Conservation (phyloP, 2,329 filamentous ascomycete species). For the Hyphodiscus sp. region DNA sequence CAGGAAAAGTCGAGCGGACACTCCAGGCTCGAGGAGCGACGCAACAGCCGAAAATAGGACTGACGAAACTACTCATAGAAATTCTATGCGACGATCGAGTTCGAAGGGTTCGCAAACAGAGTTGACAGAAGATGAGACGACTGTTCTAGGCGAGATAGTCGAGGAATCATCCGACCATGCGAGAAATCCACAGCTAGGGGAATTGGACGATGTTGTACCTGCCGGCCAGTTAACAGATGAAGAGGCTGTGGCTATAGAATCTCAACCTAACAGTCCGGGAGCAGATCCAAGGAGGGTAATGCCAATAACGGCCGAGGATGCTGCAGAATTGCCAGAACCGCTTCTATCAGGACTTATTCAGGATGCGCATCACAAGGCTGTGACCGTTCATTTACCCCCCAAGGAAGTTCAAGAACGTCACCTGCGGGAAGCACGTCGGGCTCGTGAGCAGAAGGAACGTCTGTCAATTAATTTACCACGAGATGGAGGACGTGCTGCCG, state of each 20-base stretch:
- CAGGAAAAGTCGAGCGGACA: constrained; percentile 22
- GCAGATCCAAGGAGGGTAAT: constrained; percentile 27
- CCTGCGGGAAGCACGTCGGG: constrained; percentile 34
- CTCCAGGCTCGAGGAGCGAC: constrained; percentile 19
- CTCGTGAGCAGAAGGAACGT: constrained; percentile 27
- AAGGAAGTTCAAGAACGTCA: constrained; percentile 43
- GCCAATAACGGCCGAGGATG: constrained; percentile 31
- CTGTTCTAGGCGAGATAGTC: constrained; percentile 19
- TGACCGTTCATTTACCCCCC: constrained; percentile 39
- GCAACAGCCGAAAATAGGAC: constrained; percentile 8
- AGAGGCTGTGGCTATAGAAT: constrained; percentile 23
- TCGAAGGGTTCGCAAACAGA: constrained; percentile 29
- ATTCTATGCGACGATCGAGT: constrained; percentile 20
- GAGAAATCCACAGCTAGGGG: constrained; percentile 8
- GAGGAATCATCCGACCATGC: constrained; percentile 21
- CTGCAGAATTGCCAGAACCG: constrained; percentile 25
- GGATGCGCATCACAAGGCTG: constrained; percentile 23
- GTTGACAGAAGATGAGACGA: constrained; percentile 18
- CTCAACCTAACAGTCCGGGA: constrained; percentile 26
- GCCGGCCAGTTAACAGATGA: constrained; percentile 20
- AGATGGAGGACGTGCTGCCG: constrained; percentile 34
- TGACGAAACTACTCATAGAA: constrained; percentile 6
- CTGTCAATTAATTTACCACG: constrained; percentile 32
- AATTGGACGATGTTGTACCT: constrained; percentile 9
- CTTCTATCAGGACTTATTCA: constrained; percentile 19